Conservation (phyloP, 768 basidiomycete genomes). For the Phaeotremella skinneri region DNA sequence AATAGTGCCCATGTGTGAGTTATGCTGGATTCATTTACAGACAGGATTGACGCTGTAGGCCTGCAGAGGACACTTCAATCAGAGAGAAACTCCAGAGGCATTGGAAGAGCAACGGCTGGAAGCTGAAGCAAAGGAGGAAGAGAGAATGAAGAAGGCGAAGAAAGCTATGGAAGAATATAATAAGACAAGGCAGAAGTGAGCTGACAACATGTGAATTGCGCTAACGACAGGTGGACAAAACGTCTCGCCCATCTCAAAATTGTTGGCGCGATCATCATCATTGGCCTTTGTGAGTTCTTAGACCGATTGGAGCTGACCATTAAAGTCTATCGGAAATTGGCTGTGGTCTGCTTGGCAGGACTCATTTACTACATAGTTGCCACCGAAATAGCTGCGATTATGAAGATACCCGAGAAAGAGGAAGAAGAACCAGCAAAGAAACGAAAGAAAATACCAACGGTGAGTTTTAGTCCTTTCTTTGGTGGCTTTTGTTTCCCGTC, state of each 20-base stretch:
- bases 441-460: slow-evolving; percentile 33
- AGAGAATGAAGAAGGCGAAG: slow-evolving; percentile 24
- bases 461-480: slow-evolving; percentile 12
- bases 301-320: neutral
- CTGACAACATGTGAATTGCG: neutral
- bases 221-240: slow-evolving; percentile 32
- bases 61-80: slow-evolving; percentile 41
- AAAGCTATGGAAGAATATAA: slow-evolving; percentile 30
- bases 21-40: neutral
- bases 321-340: slow-evolving; percentile 32
- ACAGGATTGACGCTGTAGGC: neutral
- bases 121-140: slow-evolving; percentile 30
- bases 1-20: slow-evolving; percentile 45
- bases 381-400: slow-evolving; percentile 27
- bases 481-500: neutral
- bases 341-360: slow-evolving; percentile 29
- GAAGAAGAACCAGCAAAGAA: slow-evolving; percentile 27
- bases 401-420: slow-evolving; percentile 17
- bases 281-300: slow-evolving; percentile 38
- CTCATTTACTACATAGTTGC: slow-evolving; percentile 40
- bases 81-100: slow-evolving; percentile 34
- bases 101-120: slow-evolving; percentile 25
- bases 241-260: slow-evolving; percentile 37
- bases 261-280: slow-evolving; percentile 30
- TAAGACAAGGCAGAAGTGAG: slow-evolving; percentile 31